Evolutionary conservation across 495 filamentous ascomycete genomes (phyloP).

Genomic region (Pseudomonodictys pantanalensis): DNA sequence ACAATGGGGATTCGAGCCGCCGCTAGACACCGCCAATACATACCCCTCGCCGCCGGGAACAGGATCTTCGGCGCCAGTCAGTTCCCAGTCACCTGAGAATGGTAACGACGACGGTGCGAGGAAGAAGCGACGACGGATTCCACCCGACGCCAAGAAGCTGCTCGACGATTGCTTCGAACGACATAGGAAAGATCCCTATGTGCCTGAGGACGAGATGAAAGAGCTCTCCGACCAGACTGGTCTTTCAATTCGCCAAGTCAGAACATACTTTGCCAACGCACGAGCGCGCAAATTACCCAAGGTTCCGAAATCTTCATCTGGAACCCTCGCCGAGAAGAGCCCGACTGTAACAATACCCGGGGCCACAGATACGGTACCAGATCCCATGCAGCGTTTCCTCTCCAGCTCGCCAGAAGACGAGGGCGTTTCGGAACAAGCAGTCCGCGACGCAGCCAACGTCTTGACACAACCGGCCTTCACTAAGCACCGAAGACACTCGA

Average conservation of each 20-base stretch:
- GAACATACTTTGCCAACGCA: conserved; percentile 32
- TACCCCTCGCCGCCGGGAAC: background rate
- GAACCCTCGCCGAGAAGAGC: background rate
- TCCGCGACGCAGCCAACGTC: conserved; percentile 7
- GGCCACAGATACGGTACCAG: background rate
- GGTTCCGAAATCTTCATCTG: background rate
- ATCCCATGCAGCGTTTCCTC: conserved; percentile 27
- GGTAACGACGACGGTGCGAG: conserved; percentile 6
- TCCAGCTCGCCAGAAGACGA: conserved; percentile 32
- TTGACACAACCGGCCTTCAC: background rate
- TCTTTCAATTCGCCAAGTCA: conserved; percentile 17
- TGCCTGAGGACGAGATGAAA: conserved; percentile 12
- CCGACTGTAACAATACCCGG: background rate
- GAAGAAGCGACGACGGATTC: conserved; percentile 19
- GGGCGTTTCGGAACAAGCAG: conserved; percentile 22
- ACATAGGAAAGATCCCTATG: conserved; percentile 21
- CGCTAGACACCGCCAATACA: background rate
- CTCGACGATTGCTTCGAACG: conserved; percentile 23
- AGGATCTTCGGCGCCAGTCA: no score
- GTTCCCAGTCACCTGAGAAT: no score
- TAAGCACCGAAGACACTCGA: background rate
- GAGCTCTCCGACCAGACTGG: conserved; percentile 9
- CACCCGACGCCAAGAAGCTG: conserved; percentile 13
- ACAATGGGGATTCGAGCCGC: background rate
- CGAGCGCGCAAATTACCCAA: conserved; percentile 18